Conservation (phyloP, 1,284 basidiomycete species). For the Leccinum fuscescens region DNA sequence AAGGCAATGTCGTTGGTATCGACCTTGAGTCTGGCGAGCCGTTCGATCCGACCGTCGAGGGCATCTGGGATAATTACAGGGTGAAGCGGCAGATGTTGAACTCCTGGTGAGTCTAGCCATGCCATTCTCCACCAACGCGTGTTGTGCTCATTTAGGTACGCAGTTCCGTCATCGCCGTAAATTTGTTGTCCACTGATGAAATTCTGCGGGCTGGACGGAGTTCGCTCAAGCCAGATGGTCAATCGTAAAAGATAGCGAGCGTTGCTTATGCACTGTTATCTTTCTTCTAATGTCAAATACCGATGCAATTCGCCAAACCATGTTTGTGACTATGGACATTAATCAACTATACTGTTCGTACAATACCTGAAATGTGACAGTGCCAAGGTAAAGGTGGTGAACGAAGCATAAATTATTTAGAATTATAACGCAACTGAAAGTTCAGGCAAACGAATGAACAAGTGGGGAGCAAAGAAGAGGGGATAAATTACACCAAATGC, state of each 20-base stretch:
- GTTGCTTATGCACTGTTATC: conserved; percentile 23
- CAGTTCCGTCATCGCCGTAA: conserved; percentile 97
- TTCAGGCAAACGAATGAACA: conserved; percentile 23
- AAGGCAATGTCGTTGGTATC: conserved; percentile 88
- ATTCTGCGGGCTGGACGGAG: conserved; percentile 92
- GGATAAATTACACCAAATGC: conserved; percentile 29
- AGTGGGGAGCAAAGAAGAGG: conserved; percentile 5
- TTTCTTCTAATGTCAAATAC: conserved; percentile 16
- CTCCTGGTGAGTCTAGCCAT: conserved; percentile 66
- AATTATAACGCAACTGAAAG: conserved; percentile 20
- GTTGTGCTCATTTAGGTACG: conserved; percentile 20
- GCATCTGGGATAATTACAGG: conserved; percentile 99
- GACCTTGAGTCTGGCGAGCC: conserved; percentile 95
- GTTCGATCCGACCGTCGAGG: conserved; percentile 92
- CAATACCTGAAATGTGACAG: conserved; percentile 18
- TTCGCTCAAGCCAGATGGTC: conserved; percentile 79
- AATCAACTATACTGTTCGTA: conserved; percentile 33
- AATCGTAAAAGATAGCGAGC: conserved; percentile 43
- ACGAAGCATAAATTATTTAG: conserved; percentile 33
- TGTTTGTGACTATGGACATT: conserved; percentile 34
- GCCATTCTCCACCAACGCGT: conserved; percentile 16
- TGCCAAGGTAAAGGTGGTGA: conserved; percentile 9
- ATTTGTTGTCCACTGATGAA: conserved; percentile 93
- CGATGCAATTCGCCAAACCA: conserved; percentile 14
- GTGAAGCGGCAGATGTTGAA: conserved; percentile 99